phyloP scores from a whole-genome alignment of 2,329 filamentous ascomycete species.

The Aspergillus brasiliensis region DNA sequence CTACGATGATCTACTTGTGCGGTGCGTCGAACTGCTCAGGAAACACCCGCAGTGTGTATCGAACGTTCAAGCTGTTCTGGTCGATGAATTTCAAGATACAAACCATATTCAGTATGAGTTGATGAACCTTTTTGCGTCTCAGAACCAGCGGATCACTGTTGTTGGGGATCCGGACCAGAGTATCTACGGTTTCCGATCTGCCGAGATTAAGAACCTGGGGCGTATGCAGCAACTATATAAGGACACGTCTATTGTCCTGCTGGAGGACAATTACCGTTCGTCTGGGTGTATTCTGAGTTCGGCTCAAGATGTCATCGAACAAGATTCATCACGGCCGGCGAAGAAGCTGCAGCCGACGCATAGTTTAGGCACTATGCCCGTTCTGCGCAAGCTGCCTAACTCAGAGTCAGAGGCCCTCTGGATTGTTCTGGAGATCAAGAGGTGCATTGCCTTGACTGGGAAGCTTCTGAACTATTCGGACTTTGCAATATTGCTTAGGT shows the following conservation, averaged over 20 bases:
- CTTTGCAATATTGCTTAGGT: slow-evolving; percentile 83
- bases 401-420: slow-evolving; percentile 77
- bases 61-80: slow-evolving; percentile 86
- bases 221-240: slow-evolving; percentile 76
- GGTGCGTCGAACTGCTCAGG: slow-evolving; percentile 76
- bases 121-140: slow-evolving; percentile 82
- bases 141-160: slow-evolving; percentile 77
- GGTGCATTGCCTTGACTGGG: slow-evolving; percentile 70
- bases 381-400: slow-evolving; percentile 72
- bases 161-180: slow-evolving; percentile 97
- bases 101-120: slow-evolving; percentile 94
- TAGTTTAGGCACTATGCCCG: slow-evolving; percentile 74
- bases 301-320: slow-evolving; percentile 84
- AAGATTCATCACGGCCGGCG: slow-evolving; percentile 77
- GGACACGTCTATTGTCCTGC: slow-evolving; percentile 75
- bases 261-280: slow-evolving; percentile 94
- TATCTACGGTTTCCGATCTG: slow-evolving; percentile 94
- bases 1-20: slow-evolving; percentile 88
- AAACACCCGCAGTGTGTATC: slow-evolving; percentile 76
- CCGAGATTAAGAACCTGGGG: slow-evolving; percentile 84
- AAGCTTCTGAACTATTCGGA: slow-evolving; percentile 73
- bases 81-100: slow-evolving; percentile 97
- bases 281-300: slow-evolving; percentile 79
- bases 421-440: slow-evolving; percentile 81
- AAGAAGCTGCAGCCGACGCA: slow-evolving; percentile 82